Base-by-base conservation (phyloP, 371 early-diverging fungal genomes). In the Rhizomucor pusillus region DNA sequence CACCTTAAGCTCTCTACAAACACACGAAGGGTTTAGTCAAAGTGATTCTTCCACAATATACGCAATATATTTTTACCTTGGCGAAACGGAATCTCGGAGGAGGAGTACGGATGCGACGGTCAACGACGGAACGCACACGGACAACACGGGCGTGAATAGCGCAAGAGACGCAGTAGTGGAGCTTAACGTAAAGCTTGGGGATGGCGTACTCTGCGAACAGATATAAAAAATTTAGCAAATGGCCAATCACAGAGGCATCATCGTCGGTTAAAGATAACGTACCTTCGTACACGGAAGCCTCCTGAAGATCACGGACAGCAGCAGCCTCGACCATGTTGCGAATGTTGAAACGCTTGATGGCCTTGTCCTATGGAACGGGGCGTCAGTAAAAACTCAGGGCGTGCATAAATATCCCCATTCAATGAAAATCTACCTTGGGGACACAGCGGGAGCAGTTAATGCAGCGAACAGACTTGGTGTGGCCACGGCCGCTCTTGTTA, bases 261-360 rank as follows among this genome's bases (percentile, higher is more conserved):
- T 3, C 35, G 20, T 3, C 11, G 24, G 12, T n/a, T 16, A 29
- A 11, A n/a, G 3, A 18, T 1, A 37, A 52, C 75, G 62, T 74
- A 88, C 87, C 88, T 52, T 88, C 85, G 80, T 93, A 99, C 74
- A 99, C 92, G 55, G 96, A 94, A 48, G 99, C 99, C 66, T 91
- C 92, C 57, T 88, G 82, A 69, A 99, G 84, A 81, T 99, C 99
- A 77, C 98, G 90, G 74, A 93, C 81, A 62, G 98, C 98, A 57
- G 99, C 99, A 68, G 87, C 82, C 81, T 99, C 99, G 59, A 99
- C 93, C 91, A 99, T 94, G 84, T 94, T 95, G 70, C 95, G 88
- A 79, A 98, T 90, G 70, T 90, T 84, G 87, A 96, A 95, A 66
- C 99, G 90, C 90, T 98, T 98, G 81, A 99, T 94, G 73, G 98